Conservation (phyloP, 768 basidiomycete genomes). For the Leucogyrophana mollusca region DNA sequence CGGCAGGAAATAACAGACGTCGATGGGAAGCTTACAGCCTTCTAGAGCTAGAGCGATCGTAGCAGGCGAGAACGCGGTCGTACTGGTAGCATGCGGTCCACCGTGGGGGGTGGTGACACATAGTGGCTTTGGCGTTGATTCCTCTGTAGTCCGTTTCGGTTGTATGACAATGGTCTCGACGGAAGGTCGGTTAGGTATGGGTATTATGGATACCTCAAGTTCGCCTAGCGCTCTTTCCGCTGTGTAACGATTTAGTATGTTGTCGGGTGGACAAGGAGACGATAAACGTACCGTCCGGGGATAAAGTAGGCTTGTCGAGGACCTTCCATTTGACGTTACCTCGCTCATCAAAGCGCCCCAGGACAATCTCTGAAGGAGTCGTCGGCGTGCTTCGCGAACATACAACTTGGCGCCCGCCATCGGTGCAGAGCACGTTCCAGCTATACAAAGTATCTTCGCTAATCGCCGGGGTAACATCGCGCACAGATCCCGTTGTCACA, state of each 20-base stretch:
- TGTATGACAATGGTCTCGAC: constrained; percentile 57
- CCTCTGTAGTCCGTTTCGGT: constrained; percentile 17
- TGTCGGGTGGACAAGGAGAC: not conserved
- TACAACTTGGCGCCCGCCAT: constrained; percentile 41
- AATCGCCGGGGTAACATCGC: constrained; percentile 24
- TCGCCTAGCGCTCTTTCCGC: constrained; percentile 41
- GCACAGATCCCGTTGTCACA: constrained; percentile 37
- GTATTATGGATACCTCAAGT: constrained; percentile 43
- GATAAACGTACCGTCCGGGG: constrained; percentile 36
- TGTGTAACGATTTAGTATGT: constrained; percentile 15
- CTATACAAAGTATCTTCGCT: constrained; percentile 33
- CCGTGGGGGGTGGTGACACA: constrained; percentile 60
- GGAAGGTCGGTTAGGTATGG: constrained; percentile 47
- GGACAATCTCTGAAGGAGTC: constrained; percentile 46
- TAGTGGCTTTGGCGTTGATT: constrained; percentile 28
- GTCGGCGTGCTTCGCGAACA: constrained; percentile 50
- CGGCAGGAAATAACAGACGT: not conserved
- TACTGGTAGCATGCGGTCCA: constrained; percentile 54
- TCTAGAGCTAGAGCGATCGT: constrained; percentile 49
- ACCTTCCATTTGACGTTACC: constrained; percentile 34
- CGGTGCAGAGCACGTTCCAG: constrained; percentile 54
- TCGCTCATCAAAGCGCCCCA: constrained; percentile 37
- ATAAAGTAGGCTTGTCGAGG: constrained; percentile 42
- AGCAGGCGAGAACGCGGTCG: constrained; percentile 46
- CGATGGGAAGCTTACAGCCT: constrained; percentile 49